Conservation (phyloP, 352 stramenopile genomes). For the Phytophthora pluvialis region DNA sequence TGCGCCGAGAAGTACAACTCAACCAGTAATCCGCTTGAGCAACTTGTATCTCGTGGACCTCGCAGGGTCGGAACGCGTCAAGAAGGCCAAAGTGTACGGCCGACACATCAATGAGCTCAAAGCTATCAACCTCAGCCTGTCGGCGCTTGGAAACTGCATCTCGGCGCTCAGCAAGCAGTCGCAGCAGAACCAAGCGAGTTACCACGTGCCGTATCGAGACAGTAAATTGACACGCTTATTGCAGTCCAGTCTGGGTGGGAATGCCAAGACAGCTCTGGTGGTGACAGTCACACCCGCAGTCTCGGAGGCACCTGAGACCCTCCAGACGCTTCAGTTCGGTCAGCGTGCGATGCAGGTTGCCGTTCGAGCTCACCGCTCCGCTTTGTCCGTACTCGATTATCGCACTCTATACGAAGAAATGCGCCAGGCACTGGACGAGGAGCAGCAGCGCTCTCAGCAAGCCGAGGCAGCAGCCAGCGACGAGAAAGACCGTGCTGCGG, state of each 20-base stretch:
- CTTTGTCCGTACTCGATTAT: constrained; percentile 73
- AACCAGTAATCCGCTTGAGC: constrained; percentile 60
- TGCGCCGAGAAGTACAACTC: constrained; percentile 5
- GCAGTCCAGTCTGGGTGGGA: constrained; percentile 73
- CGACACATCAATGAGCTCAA: constrained; percentile 74
- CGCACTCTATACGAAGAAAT: constrained; percentile 68
- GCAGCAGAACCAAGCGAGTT: constrained; percentile 34
- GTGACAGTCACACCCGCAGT: constrained; percentile 59
- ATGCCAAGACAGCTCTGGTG: constrained; percentile 76
- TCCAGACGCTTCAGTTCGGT: constrained; percentile 77
- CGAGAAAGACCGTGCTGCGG: constrained; percentile 20
- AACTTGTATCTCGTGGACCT: constrained; percentile 75
- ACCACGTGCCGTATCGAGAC: constrained; percentile 74
- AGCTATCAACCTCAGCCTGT: constrained; percentile 78
- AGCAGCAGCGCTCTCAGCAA: constrained; percentile 33
- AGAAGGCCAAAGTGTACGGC: constrained; percentile 63
- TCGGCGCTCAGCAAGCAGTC: constrained; percentile 64
- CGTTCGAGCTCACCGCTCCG: constrained; percentile 66
- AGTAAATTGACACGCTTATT: constrained; percentile 77
- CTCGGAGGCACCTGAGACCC: constrained; percentile 60
- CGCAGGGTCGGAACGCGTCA: constrained; percentile 74
- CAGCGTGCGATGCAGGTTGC: constrained; percentile 75
- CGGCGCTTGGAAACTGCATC: constrained; percentile 79
- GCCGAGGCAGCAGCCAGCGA: constrained; percentile 29
- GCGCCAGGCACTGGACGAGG: constrained; percentile 56